Conservation (phyloP, 108 stramenopile genomes). For the Nannochloropsis salina region DNA sequence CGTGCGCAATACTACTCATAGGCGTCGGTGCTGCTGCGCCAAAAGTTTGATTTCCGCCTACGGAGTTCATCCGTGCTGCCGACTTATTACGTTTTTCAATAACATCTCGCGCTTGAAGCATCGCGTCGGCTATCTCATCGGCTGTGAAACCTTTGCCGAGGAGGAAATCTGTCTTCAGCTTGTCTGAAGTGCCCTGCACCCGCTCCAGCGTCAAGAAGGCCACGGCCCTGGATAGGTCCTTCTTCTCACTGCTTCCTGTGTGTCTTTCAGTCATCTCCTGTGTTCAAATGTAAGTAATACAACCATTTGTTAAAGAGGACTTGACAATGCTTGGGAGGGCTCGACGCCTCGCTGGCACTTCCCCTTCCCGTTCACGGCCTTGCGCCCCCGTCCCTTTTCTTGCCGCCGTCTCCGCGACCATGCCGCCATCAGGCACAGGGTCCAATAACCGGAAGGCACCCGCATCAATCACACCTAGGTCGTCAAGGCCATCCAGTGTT, state of each 20-base stretch:
- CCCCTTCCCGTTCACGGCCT: too few relatives aligned
- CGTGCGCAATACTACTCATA: background rate
- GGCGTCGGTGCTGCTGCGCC: background rate
- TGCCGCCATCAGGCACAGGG: too few relatives aligned
- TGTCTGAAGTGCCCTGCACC: background rate
- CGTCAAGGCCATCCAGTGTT: too few relatives aligned
- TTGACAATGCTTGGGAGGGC: too few relatives aligned
- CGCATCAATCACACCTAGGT: too few relatives aligned
- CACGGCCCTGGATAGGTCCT: background rate
- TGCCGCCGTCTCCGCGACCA: too few relatives aligned
- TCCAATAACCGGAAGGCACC: too few relatives aligned
- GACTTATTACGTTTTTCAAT: background rate
- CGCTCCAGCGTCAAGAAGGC: conserved; percentile 6
- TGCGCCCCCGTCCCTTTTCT: too few relatives aligned
- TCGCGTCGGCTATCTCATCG: background rate
- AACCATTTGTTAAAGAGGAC: too few relatives aligned
- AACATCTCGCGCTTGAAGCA: background rate
- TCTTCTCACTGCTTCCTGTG: background rate
- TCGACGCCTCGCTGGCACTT: too few relatives aligned
- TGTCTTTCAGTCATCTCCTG: too few relatives aligned
- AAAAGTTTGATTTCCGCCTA: background rate
- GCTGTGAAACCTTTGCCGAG: background rate
- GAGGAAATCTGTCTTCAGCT: background rate
- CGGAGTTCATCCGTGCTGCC: background rate
- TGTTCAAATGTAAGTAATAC: too few relatives aligned